A percentile compares a stretch with the other conserved stretches of the same genome.
phyloP scores from a whole-genome alignment of 805 yeast species.

The Schwanniomyces occidentalis region DNA sequence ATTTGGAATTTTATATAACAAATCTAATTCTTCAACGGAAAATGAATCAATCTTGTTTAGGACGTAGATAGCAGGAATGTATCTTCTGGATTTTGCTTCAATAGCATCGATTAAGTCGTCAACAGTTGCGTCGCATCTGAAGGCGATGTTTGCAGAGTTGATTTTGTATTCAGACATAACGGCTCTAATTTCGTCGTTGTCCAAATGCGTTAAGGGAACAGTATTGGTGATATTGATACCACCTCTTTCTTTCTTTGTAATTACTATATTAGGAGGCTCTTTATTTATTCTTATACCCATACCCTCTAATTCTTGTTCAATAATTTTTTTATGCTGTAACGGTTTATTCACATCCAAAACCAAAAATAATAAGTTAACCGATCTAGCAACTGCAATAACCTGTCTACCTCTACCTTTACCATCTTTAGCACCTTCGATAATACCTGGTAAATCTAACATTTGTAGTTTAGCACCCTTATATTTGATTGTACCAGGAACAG shows the following conservation, averaged over 20 bases:
- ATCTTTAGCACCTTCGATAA: conserved; percentile 87
- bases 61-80: conserved; percentile 94
- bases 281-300: conserved; percentile 94
- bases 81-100: conserved; percentile 86
- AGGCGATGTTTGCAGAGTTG: conserved; percentile 93
- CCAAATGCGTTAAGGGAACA: conserved; percentile 87
- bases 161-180: conserved; percentile 95
- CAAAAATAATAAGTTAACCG: conserved; percentile 89
- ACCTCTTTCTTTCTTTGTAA: conserved; percentile 93
- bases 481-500: conserved; percentile 95
- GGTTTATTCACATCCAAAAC: conserved; percentile 97
- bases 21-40: conserved; percentile 88
- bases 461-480: conserved; percentile 97
- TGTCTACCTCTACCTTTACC: conserved; percentile 94
- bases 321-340: conserved; percentile 86
- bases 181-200: conserved; percentile 90
- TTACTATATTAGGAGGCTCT: conserved; percentile 87
- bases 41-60: conserved; percentile 95
- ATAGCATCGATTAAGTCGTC: conserved; percentile 94
- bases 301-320: conserved; percentile 95
- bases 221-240: conserved; percentile 94
- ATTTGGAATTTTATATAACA: conserved; percentile 88
- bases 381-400: conserved; percentile 98
- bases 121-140: conserved; percentile 96
- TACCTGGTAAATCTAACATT: conserved; percentile 90